phyloP scores from a whole-genome alignment of 352 stramenopile genomes.

The Phytophthora macrochlamydospora region DNA sequence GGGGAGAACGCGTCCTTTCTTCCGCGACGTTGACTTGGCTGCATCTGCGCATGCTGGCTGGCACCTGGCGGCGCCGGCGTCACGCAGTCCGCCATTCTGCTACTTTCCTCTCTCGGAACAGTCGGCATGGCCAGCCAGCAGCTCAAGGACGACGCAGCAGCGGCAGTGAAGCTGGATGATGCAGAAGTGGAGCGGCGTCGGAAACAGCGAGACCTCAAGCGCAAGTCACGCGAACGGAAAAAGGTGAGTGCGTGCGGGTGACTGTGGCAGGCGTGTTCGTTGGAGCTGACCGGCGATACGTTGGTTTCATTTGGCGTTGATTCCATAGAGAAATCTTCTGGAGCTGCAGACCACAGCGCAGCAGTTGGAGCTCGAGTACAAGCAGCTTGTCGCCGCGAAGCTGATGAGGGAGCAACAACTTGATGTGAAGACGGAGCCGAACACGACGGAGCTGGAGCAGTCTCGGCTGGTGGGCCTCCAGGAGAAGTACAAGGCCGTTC shows the following conservation, averaged over 20 bases:
- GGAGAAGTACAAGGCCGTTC: conserved; percentile 45
- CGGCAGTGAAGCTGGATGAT: conserved; percentile 15
- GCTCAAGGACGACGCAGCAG: conserved; percentile 12
- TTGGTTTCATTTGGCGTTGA: neutral
- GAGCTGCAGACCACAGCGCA: conserved; percentile 46
- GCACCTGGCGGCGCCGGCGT: conserved; percentile 18
- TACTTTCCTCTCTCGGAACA: conserved; percentile 28
- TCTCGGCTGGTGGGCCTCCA: conserved; percentile 36
- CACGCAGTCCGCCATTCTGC: conserved; percentile 24
- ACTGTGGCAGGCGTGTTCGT: neutral
- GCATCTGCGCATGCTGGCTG: conserved; percentile 35
- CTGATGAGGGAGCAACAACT: conserved; percentile 30
- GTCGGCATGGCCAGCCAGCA: conserved; percentile 30
- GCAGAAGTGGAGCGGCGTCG: conserved; percentile 42
- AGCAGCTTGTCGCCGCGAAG: conserved; percentile 38
- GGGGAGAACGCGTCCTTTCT: conserved; percentile 36
- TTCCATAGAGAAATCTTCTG: conserved; percentile 31
- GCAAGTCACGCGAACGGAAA: conserved; percentile 49
- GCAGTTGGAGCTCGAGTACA: conserved; percentile 46
- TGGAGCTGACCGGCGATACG: neutral
- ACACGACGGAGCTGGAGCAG: conserved; percentile 33
- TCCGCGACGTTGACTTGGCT: conserved; percentile 17
- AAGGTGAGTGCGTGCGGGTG: conserved; percentile 27
- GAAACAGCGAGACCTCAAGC: conserved; percentile 53
- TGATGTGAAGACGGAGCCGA: conserved; percentile 18